Percentiles rank a stretch among this genome's conserved stretches.
Conservation (phyloP, 2,329 filamentous ascomycete species). For the Botrytis aclada region DNA sequence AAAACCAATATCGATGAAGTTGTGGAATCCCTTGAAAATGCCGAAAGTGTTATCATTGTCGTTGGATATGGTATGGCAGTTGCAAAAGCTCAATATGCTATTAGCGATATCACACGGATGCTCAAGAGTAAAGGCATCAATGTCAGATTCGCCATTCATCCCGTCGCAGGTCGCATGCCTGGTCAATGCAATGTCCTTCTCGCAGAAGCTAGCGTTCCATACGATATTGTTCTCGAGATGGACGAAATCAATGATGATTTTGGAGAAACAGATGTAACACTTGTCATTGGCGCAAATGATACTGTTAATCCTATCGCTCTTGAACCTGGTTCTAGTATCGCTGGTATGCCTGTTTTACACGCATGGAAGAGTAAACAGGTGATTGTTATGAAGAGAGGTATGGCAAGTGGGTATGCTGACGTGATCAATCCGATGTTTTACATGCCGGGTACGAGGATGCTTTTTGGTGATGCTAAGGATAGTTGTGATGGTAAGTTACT, state of each 20-base stretch:
- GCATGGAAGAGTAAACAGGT: conserved; percentile 94
- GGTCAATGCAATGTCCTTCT: conserved; percentile 90
- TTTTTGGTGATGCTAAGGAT: conserved; percentile 85
- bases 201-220: conserved; percentile 82
- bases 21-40: conserved; percentile 69
- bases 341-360: conserved; percentile 88
- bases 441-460: conserved; percentile 85
- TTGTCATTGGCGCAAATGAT: conserved; percentile 90
- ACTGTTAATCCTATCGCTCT: conserved; percentile 89
- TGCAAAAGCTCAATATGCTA: conserved; percentile 88
- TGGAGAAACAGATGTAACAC: conserved; percentile 75
- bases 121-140: conserved; percentile 73
- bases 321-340: conserved; percentile 78
- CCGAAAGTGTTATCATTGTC: conserved; percentile 78
- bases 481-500: conserved; percentile 66
- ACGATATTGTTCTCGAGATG: conserved; percentile 92
- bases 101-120: conserved; percentile 74
- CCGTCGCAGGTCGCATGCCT: conserved; percentile 87
- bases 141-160: conserved; percentile 86
- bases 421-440: conserved; percentile 93
- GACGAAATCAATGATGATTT: conserved; percentile 96
- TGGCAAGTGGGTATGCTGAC: conserved; percentile 87
- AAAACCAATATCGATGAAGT: conserved; percentile 79
- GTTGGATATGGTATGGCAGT: conserved; percentile 95
- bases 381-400: conserved; percentile 87